These are phyloP conservation scores for Corchorus olitorius DNA, from an alignment of 345 rosid species.

Conservation along the genomic window DNA sequence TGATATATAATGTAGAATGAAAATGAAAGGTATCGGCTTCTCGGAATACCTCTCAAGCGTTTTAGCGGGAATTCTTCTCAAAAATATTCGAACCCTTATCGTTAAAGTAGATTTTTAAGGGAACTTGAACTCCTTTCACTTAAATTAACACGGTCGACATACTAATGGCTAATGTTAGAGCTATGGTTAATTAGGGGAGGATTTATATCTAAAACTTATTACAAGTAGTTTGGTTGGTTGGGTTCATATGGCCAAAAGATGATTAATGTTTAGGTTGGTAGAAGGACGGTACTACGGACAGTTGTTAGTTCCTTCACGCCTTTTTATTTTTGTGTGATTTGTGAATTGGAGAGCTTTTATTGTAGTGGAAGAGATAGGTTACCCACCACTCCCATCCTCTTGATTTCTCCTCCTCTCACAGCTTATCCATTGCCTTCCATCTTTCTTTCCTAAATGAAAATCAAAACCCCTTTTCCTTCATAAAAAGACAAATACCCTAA, in stretches of 20 bases:
- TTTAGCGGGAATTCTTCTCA: too few relatives aligned
- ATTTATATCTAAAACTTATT: not conserved
- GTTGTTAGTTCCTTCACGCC: conserved; percentile 35
- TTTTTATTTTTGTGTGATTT: conserved; percentile 1
- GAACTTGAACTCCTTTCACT: too few relatives aligned
- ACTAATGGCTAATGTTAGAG: too few relatives aligned
- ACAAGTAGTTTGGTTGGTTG: conserved; percentile 24
- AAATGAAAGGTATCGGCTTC: too few relatives aligned
- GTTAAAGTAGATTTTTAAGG: too few relatives aligned
- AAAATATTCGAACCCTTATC: too few relatives aligned
- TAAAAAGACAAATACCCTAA: conserved; percentile 23
- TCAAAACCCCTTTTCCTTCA: not conserved
- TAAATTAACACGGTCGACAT: too few relatives aligned
- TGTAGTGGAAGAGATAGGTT: conserved; percentile 30
- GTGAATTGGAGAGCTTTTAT: conserved; percentile 4
- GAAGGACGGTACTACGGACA: conserved; percentile 24
- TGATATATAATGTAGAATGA: too few relatives aligned
- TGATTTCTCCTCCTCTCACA: conserved; percentile 63
- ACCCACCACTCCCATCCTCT: conserved; percentile 47
- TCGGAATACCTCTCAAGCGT: too few relatives aligned
- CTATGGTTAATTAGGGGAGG: not conserved
- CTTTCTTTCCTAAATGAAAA: conserved; percentile 16
- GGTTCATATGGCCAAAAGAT: conserved; percentile 18
- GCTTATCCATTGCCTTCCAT: conserved; percentile 47
- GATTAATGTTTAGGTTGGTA: conserved; percentile 46